Conservation (phyloP, 2,329 filamentous ascomycete species). For the Fusarium verrucosum region DNA sequence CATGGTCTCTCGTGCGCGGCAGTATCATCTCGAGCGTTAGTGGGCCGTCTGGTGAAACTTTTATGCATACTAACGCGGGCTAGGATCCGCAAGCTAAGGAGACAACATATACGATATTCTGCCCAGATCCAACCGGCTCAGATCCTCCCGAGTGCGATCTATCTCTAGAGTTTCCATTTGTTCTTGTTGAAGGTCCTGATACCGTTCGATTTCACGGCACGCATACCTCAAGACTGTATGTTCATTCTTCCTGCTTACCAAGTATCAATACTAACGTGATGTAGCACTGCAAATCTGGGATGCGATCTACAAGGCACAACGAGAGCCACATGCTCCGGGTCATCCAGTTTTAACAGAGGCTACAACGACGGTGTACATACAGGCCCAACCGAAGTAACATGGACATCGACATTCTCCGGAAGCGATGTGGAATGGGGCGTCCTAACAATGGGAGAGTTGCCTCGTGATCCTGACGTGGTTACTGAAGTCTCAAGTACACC, state of each 20-base stretch:
- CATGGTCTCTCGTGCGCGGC: conserved; percentile 57
- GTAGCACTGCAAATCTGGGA: conserved; percentile 56
- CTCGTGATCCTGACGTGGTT: conserved; percentile 44
- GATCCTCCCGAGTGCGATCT: conserved; percentile 55
- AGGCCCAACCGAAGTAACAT: conserved; percentile 56
- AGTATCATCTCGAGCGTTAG: conserved; percentile 57
- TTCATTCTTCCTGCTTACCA: background rate
- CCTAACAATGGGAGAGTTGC: conserved; percentile 54
- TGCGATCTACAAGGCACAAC: conserved; percentile 56
- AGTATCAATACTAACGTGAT: conserved; percentile 3
- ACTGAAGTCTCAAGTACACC: conserved; percentile 38
- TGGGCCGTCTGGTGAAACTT: background rate
- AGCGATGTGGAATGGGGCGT: conserved; percentile 56
- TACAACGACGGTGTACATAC: conserved; percentile 52
- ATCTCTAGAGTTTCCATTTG: conserved; percentile 58
- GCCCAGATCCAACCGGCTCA: conserved; percentile 53
- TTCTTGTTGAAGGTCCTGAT: conserved; percentile 57
- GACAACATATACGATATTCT: conserved; percentile 62
- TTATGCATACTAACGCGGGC: background rate
- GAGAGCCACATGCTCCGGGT: conserved; percentile 59
- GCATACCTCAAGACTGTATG: conserved; percentile 55
- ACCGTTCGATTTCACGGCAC: conserved; percentile 57
- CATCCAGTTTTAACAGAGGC: conserved; percentile 55
- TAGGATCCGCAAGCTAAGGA: conserved; percentile 45
- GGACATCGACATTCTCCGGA: conserved; percentile 57